Evolutionary conservation across 495 filamentous ascomycete genomes (phyloP).

Genomic region (Glutinoglossum americanum): DNA sequence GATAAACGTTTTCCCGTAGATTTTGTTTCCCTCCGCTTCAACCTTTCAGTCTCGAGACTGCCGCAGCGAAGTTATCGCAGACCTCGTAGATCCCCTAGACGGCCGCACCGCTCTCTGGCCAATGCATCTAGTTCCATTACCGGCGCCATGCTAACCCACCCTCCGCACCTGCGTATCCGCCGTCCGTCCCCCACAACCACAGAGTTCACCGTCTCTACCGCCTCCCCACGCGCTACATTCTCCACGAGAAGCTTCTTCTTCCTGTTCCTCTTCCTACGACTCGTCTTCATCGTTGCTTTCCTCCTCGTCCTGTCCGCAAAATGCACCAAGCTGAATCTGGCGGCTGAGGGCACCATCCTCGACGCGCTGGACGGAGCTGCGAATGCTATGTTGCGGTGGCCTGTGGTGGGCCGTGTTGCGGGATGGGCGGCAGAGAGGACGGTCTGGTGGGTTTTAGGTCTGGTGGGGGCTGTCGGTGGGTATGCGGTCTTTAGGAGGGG

Average conservation of each 20-base stretch:
- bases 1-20: not conserved
- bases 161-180: constrained; percentile 35
- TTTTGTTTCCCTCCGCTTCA: not conserved
- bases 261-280: constrained; percentile 26
- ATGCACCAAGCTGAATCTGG: constrained; percentile 8
- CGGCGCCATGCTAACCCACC: constrained; percentile 5
- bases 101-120: not conserved
- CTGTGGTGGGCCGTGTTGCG: constrained; percentile 6
- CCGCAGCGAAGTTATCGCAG: too few relatives aligned
- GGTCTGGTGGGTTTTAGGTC: constrained; percentile 12
- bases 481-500: constrained; percentile 27
- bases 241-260: constrained; percentile 30
- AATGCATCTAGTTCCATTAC: not conserved
- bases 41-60: too few relatives aligned
- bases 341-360: constrained; percentile 4
- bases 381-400: not conserved
- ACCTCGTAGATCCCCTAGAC: too few relatives aligned
- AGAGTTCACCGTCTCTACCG: constrained; percentile 67
- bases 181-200: constrained; percentile 72
- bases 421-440: constrained; percentile 11
- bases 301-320: constrained; percentile 22
- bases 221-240: constrained; percentile 30
- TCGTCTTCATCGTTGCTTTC: constrained; percentile 14
- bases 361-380: constrained; percentile 11
- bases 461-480: constrained; percentile 17